These are phyloP conservation scores for Calonectria montana DNA, from an alignment of 2,329 filamentous ascomycete genomes.

Conservation along the genomic window DNA sequence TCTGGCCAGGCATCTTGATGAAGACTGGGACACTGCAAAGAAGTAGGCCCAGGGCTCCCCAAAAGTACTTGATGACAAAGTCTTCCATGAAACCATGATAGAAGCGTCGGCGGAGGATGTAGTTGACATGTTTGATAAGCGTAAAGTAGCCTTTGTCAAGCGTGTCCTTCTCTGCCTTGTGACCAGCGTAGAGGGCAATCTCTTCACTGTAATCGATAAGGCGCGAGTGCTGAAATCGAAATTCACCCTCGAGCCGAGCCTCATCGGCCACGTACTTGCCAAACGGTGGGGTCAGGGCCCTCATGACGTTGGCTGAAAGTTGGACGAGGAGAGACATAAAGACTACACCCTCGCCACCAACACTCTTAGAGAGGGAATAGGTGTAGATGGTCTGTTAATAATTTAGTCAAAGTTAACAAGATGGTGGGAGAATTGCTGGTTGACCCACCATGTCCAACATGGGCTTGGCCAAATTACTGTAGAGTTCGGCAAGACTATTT, in stretches of 20 bases:
- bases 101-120: slow-evolving; percentile 88
- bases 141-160: slow-evolving; percentile 99
- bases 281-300: slow-evolving; percentile 93
- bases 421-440: too few relatives aligned
- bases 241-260: slow-evolving; percentile 93
- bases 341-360: slow-evolving; percentile 95
- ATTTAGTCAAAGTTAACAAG: slow-evolving; percentile 37
- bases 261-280: slow-evolving; percentile 98
- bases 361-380: slow-evolving; percentile 90
- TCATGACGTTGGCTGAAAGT: slow-evolving; percentile 91
- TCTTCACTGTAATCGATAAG: slow-evolving; percentile 98
- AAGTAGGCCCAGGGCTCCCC: slow-evolving; percentile 91
- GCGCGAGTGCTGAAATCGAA: slow-evolving; percentile 92
- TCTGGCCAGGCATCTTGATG: slow-evolving; percentile 84
- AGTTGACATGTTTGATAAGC: slow-evolving; percentile 98
- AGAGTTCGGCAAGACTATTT: slow-evolving; percentile 92
- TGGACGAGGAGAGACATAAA: slow-evolving; percentile 96
- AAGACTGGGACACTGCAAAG: slow-evolving; percentile 97
- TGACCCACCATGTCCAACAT: slow-evolving; percentile 83
- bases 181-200: slow-evolving; percentile 89
- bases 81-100: slow-evolving; percentile 99
- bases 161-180: slow-evolving; percentile 94
- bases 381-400: slow-evolving; percentile 82
- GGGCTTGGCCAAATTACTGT: slow-evolving; percentile 96
- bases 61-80: slow-evolving; percentile 99